Base-by-base conservation (phyloP, 2,329 filamentous ascomycete genomes). In the Botrytis porri region DNA sequence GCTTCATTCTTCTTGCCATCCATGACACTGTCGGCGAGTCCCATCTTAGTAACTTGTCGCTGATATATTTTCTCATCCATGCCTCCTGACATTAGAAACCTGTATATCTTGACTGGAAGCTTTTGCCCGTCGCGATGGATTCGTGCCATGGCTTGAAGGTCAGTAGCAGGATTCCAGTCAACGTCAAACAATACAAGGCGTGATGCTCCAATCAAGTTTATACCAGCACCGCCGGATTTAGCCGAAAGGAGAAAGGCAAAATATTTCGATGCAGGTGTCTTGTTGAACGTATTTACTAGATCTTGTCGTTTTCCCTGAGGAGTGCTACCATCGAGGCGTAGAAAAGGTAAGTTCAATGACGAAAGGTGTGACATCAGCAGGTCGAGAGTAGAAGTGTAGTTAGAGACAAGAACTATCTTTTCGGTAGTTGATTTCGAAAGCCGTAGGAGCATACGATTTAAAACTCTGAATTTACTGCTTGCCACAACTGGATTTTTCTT, bases 31-130 rank as follows among this genome's bases (percentile, higher is more conserved):
- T 92, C 90, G 3, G 91, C 90, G 3, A 93, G 83, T 2, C 90
- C 90, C 76, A 88, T 86, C 80, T 93, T 93, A 70, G 89, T 92
- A 54, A 92, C 84, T 79, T 93, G 91, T 14, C 91, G 84, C 80
- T 93, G 91, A 82, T 88, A 93, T 73, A 93, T 93, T 81, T 92
- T 93, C 81, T 93, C 91, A 75, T 93, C 91, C 29, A 93, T 83
- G 7, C 88, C 89, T 14, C 91, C 91, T 73, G 90, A 88, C 6
- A 91, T 88, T 20, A 93, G 79, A 72, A 93, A 84, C 9, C 91
- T 85, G 77, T 93, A 93, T 73, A 93, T 92, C 72, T 88, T 88
- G 75, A 90, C 92, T 5, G 87, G 88, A 18, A 85, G 82, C 79
- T 90, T 91, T 79, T 93, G 91, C 0, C 91, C 91, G 77, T 93